Evolutionary conservation across 331 rosid species (phyloP).

Genomic region (Dryas integrifolia): DNA sequence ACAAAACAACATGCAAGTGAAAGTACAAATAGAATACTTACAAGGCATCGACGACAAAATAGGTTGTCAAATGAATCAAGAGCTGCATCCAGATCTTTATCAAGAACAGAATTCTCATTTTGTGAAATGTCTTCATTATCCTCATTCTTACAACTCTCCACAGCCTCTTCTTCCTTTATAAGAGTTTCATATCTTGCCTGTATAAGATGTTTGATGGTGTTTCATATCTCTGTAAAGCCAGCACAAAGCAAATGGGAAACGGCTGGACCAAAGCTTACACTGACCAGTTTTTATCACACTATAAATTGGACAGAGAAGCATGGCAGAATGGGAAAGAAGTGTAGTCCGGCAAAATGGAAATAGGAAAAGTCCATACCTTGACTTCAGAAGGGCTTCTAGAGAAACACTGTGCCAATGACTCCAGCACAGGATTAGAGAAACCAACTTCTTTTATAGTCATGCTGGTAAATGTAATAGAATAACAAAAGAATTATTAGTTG

Average conservation of each 20-base stretch:
- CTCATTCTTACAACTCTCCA: conserved; percentile 48
- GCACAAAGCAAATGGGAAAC: conserved; percentile 91
- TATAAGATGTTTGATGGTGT: conserved; percentile 87
- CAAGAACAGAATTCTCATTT: conserved; percentile 58
- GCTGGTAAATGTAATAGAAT: conserved; percentile 49
- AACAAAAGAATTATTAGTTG: conserved; percentile 25
- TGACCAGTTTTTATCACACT: conserved; percentile 58
- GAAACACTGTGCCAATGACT: conserved; percentile 70
- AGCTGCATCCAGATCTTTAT: conserved; percentile 94
- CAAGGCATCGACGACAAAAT: conserved; percentile 96
- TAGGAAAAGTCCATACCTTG: conserved; percentile 54
- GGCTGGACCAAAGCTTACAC: conserved; percentile 77
- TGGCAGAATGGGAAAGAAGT: conserved; percentile 24
- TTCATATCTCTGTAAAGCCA: conserved; percentile 96
- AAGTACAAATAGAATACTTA: conserved; percentile 38
- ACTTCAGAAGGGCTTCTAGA: conserved; percentile 71
- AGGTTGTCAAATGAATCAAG: conserved; percentile 97
- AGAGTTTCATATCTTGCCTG: conserved; percentile 89
- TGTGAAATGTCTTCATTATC: conserved; percentile 55
- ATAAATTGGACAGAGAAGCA: conserved; percentile 39
- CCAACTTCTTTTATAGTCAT: conserved; percentile 75
- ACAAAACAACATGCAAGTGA: conserved; percentile 18
- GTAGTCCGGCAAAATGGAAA: background rate
- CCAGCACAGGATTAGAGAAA: conserved; percentile 67
- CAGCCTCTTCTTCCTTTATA: conserved; percentile 48